Base-by-base conservation (phyloP, 2,329 filamentous ascomycete species). In the Zalaria obscura region DNA sequence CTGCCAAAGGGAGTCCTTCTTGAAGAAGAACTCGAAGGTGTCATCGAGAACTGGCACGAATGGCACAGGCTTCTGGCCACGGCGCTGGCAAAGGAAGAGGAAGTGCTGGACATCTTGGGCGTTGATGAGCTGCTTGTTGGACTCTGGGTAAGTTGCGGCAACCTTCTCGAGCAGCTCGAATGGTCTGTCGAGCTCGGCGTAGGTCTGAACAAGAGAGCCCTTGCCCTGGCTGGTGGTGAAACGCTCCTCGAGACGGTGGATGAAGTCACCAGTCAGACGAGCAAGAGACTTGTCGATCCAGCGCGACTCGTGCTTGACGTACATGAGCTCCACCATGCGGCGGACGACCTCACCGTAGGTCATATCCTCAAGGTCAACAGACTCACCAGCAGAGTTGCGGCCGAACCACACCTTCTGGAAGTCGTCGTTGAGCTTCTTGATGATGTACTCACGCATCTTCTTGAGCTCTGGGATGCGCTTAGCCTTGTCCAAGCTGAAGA, bases 1-100 rank as follows among this genome's bases (percentile, higher is more conserved):
- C 66, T 98, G 91, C 91, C 91, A 98, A 5, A 98, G 75, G 1
- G 91, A 98, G 62, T 98, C 91, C 70, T 98, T 98, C 78, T 98
- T 98, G 80, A 98, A 98, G 70, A 86, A 98, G 67, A 93, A 94
- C 60, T 98, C 91, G 51, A 98, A 98, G 59, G 89, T 94, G 48
- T 93, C 87, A 54, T 98, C 91, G 25, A 98, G 73, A n/a, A 83
- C 73, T 4, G 91, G 91, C 27, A 98, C 88, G 59, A 98, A 98
- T 1, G 89, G 91, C 27, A 93, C 84, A 2, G 91, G 91, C 73
- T 98, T 98, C 70, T 98, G 91, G 34, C 81, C 82, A 38, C 83
- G 84, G 32, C 87, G 80, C 66, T 91, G 80, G 72, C 88, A 96
- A 35, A 98, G 78, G 29, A 93, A 72, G 41, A 98, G 65, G 72